Evolutionary conservation across 805 yeast genomes (phyloP).

Genomic region (Saccharomyces paradoxus): DNA sequence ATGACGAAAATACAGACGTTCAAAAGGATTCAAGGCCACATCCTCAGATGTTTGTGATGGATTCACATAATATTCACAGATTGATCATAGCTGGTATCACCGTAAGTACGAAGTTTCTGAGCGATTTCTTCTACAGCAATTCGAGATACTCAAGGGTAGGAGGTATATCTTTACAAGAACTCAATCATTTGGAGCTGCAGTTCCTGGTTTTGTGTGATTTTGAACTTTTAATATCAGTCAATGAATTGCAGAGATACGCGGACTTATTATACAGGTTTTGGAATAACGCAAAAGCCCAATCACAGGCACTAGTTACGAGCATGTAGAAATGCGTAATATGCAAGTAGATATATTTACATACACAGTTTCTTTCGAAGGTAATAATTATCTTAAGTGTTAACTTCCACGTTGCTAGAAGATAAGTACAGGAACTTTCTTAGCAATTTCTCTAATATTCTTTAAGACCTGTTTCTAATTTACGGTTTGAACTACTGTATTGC

Average conservation of each 20-base stretch:
- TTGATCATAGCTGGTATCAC: conserved; percentile 91
- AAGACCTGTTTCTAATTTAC: not conserved
- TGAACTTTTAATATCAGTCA: conserved; percentile 75
- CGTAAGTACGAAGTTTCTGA: conserved; percentile 88
- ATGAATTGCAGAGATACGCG: conserved; percentile 86
- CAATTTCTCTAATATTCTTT: not conserved
- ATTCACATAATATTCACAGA: conserved; percentile 90
- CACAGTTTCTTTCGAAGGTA: not conserved
- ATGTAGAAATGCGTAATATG: not conserved
- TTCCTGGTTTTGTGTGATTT: conserved; percentile 79
- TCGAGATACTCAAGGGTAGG: conserved; percentile 93
- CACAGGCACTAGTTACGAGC: not conserved
- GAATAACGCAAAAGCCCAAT: conserved; percentile 31
- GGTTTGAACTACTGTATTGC: not conserved
- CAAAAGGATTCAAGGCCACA: conserved; percentile 11
- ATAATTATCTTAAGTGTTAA: not conserved
- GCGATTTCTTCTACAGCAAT: conserved; percentile 90
- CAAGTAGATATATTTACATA: not conserved
- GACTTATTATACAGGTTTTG: conserved; percentile 79
- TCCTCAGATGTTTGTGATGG: conserved; percentile 82
- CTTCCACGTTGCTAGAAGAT: not conserved
- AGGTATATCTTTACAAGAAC: conserved; percentile 85
- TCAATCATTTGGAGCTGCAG: conserved; percentile 86
- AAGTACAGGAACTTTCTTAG: not conserved
- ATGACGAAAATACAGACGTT: conserved; percentile 4